Percentiles rank a stretch among this genome's conserved stretches.
These are phyloP conservation scores for Begonia loranthoides DNA, from an alignment of 306 rosid species.

Conservation along the genomic window DNA sequence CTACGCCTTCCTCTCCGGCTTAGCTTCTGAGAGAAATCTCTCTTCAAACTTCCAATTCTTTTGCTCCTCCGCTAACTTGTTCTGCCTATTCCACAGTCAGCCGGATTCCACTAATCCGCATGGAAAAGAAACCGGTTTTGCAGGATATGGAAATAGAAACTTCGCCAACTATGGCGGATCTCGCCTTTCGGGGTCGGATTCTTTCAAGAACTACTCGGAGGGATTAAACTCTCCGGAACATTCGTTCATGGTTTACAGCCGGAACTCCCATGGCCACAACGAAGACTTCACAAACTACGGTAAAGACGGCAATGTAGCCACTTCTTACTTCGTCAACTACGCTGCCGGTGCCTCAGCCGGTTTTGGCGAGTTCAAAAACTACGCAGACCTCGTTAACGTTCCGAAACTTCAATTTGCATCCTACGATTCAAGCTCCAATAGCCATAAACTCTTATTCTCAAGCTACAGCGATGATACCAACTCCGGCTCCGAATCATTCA, in stretches of 20 bases:
- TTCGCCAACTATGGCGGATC: slow-evolving; percentile 54
- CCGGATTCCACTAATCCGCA: not conserved
- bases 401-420: slow-evolving; percentile 59
- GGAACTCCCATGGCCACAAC: slow-evolving; percentile 24
- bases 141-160: slow-evolving; percentile 34
- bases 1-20: slow-evolving; percentile 28
- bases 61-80: slow-evolving; percentile 44
- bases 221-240: slow-evolving; percentile 48
- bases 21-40: slow-evolving; percentile 20
- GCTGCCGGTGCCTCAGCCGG: slow-evolving; percentile 27
- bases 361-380: slow-evolving; percentile 45
- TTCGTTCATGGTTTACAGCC: slow-evolving; percentile 50
- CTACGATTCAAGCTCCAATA: slow-evolving; percentile 42
- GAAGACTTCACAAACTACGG: slow-evolving; percentile 58
- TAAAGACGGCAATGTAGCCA: slow-evolving; percentile 51
- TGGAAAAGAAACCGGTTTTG: slow-evolving; percentile 31
- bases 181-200: slow-evolving; percentile 32
- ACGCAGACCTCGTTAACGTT: slow-evolving; percentile 55
- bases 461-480: slow-evolving; percentile 68
- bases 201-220: slow-evolving; percentile 75
- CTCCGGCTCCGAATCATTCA: slow-evolving; percentile 48
- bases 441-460: slow-evolving; percentile 49
- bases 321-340: slow-evolving; percentile 45
- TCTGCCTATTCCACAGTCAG: slow-evolving; percentile 36
- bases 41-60: slow-evolving; percentile 27